Conservation (phyloP, 331 rosid genomes). For the Pyracantha coccinea region DNA sequence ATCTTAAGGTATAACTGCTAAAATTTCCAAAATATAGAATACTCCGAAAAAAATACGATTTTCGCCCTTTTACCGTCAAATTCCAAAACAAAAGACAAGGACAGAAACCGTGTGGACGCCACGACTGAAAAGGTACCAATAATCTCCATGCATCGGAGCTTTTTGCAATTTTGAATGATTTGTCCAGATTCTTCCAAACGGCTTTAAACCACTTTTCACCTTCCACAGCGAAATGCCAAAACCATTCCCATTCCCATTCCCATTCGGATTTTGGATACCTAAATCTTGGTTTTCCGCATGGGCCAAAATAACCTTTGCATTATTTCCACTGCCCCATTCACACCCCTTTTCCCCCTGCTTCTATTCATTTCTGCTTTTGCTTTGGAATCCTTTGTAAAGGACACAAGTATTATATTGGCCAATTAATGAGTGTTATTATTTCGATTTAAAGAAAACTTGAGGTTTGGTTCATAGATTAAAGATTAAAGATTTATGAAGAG, state of each 20-base stretch:
- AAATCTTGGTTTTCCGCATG: neutral
- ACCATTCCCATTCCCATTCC: neutral
- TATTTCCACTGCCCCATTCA: neutral
- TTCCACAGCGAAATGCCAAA: neutral
- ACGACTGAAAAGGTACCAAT: neutral
- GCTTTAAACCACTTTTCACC: neutral
- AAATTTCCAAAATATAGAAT: too few relatives aligned
- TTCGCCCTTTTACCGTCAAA: neutral
- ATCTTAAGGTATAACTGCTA: too few relatives aligned
- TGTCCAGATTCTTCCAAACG: neutral
- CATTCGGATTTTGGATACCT: too few relatives aligned
- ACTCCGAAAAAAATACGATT: too few relatives aligned
- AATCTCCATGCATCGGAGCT: neutral
- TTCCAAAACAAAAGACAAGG: neutral
- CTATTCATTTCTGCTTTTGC: neutral
- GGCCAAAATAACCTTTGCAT: neutral
- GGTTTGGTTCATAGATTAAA: too few relatives aligned
- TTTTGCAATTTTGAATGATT: neutral
- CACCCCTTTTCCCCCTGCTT: neutral
- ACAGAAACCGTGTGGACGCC: neutral
- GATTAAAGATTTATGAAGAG: too few relatives aligned
- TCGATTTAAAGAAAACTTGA: too few relatives aligned
- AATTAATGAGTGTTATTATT: too few relatives aligned
- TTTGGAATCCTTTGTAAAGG: neutral
- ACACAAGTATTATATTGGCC: neutral